Evolutionary conservation across 345 rosid genomes (phyloP).

Genomic region (Arabis hirsuta): DNA sequence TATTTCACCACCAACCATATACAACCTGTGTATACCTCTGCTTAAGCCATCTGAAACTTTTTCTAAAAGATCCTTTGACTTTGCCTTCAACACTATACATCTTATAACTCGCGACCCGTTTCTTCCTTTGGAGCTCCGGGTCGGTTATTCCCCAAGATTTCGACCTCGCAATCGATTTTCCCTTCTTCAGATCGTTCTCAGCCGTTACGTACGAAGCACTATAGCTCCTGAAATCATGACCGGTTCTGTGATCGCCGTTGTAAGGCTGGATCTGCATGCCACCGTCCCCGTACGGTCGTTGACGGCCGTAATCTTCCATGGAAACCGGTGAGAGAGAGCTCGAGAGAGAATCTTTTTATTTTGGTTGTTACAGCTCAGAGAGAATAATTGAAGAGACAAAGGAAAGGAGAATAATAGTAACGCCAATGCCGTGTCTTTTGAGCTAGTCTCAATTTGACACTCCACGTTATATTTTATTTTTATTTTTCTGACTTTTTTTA

Average conservation of each 20-base stretch:
- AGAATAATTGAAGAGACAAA: slow-evolving; percentile 35
- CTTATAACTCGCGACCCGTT: slow-evolving; percentile 90
- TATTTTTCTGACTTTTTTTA: not conserved
- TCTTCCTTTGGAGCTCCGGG: slow-evolving; percentile 94
- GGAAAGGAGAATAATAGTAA: slow-evolving; percentile 17
- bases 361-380: slow-evolving; percentile 37
- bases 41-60: slow-evolving; percentile 91
- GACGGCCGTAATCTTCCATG: slow-evolving; percentile 73
- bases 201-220: slow-evolving; percentile 63
- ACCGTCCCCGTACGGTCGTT: slow-evolving; percentile 54
- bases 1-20: slow-evolving; percentile 80
- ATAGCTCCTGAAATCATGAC: slow-evolving; percentile 60
- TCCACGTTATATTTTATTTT: slow-evolving; percentile 2
- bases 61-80: slow-evolving; percentile 85
- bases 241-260: slow-evolving; percentile 49
- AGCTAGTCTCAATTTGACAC: slow-evolving; percentile 38
- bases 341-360: slow-evolving; percentile 16
- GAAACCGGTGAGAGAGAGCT: slow-evolving; percentile 29
- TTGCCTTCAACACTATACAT: slow-evolving; percentile 86
- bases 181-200: slow-evolving; percentile 59
- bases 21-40: slow-evolving; percentile 69
- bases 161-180: slow-evolving; percentile 56
- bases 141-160: slow-evolving; percentile 65
- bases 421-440: slow-evolving; percentile 37
- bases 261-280: slow-evolving; percentile 69